Conservation (phyloP, 257 asterid species). For the Fraxinus cuspidata region DNA sequence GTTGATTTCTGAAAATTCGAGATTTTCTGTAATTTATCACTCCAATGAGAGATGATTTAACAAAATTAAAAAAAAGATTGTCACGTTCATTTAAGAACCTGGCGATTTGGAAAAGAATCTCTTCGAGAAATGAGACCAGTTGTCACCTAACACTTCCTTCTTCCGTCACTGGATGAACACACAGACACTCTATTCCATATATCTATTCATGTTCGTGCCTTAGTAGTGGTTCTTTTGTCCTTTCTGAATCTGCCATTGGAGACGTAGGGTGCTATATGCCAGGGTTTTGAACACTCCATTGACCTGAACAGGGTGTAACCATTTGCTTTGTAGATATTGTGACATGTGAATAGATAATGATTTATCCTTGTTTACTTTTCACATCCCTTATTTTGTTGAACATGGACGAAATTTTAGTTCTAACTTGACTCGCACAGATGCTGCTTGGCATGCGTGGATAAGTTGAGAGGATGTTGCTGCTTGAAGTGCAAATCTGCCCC, state of each 20-base stretch:
- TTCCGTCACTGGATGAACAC: too few species aligned
- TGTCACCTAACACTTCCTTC: too few species aligned
- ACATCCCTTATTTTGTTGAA: background rate
- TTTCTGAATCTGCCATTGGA: too few species aligned
- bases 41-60: background rate
- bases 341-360: background rate
- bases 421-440: conserved; percentile 49
- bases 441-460: conserved; percentile 57
- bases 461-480: conserved; percentile 84
- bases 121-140: background rate
- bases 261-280: too few species aligned
- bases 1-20: background rate
- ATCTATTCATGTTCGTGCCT: too few species aligned
- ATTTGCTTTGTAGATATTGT: background rate
- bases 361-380: background rate
- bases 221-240: too few species aligned
- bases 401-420: background rate
- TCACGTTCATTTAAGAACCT: background rate
- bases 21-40: background rate
- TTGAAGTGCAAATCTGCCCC: conserved; percentile 59
- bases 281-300: too few species aligned
- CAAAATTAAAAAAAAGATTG: background rate
- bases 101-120: background rate
- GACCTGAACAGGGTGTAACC: too few species aligned
- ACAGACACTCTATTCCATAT: too few species aligned